phyloP scores from a whole-genome alignment of 129 eudicot species.

The Logfia minima region DNA sequence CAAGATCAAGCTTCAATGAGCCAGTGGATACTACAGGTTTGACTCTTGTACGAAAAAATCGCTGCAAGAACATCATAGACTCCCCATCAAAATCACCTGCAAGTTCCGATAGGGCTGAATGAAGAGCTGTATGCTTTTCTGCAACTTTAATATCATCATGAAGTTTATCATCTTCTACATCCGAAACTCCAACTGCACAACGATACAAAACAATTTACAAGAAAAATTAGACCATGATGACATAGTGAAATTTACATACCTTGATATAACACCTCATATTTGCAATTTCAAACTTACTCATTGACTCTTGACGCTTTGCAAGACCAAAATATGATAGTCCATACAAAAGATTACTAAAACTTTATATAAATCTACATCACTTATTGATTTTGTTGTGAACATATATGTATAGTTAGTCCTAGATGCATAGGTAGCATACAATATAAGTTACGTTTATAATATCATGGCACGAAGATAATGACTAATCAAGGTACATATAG shows the following conservation, averaged over 20 bases:
- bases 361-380: not conserved
- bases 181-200: slow-evolving; percentile 54
- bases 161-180: slow-evolving; percentile 61
- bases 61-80: slow-evolving; percentile 78
- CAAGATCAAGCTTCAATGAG: slow-evolving; percentile 87
- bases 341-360: too few species aligned
- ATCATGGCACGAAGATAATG: not conserved
- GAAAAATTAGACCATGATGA: not conserved
- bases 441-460: not conserved
- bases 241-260: not conserved
- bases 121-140: slow-evolving; percentile 81
- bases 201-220: slow-evolving; percentile 20
- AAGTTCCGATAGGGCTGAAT: slow-evolving; percentile 65
- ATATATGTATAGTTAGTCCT: not conserved
- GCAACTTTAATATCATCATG: slow-evolving; percentile 53
- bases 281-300: not conserved
- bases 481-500: not conserved
- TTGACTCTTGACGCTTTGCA: not conserved
- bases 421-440: not conserved
- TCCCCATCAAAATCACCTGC: slow-evolving; percentile 81
- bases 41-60: slow-evolving; percentile 72
- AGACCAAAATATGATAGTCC: too few species aligned
- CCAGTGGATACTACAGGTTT: slow-evolving; percentile 84
- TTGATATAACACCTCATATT: not conserved
- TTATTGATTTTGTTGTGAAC: not conserved